phyloP scores from a whole-genome alignment of 2,329 filamentous ascomycete genomes.

The Pseudogymnoascus sp. region DNA sequence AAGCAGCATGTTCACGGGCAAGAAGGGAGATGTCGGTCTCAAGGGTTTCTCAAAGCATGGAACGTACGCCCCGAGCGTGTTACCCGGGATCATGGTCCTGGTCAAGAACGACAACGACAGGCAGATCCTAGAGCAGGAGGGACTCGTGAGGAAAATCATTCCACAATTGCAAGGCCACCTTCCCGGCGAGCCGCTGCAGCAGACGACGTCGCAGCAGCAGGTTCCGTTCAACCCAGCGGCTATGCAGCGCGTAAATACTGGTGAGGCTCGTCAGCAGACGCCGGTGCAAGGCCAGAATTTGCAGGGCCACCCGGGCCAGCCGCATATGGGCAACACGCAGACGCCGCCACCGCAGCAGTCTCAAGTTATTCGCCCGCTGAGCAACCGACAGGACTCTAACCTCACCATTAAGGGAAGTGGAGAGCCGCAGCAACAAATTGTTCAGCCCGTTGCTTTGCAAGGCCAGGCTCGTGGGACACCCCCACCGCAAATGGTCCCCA shows the following conservation, averaged over 20 bases:
- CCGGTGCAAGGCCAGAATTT: not conserved
- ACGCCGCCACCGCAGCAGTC: not conserved
- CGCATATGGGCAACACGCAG: not conserved
- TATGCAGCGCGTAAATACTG: not conserved
- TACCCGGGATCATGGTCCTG: not conserved
- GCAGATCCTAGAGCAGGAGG: not conserved
- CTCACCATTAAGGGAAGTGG: not conserved
- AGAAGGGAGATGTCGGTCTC: not conserved
- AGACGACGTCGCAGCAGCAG: not conserved
- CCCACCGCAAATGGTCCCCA: not conserved
- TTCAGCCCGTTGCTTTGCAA: not conserved
- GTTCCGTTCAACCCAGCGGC: not conserved
- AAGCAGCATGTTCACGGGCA: constrained; percentile 19
- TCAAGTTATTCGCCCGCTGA: not conserved
- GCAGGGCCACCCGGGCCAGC: not conserved
- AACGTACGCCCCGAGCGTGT: not conserved
- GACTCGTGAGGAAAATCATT: not conserved
- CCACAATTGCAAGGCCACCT: not conserved
- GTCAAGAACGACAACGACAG: not conserved
- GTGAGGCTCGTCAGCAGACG: not conserved
- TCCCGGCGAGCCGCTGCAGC: not conserved
- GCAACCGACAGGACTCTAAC: not conserved
- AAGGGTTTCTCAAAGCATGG: not conserved
- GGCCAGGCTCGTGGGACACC: not conserved
- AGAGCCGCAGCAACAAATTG: not conserved